phyloP scores from a whole-genome alignment of 345 rosid species.

The Aegle marmelos region DNA sequence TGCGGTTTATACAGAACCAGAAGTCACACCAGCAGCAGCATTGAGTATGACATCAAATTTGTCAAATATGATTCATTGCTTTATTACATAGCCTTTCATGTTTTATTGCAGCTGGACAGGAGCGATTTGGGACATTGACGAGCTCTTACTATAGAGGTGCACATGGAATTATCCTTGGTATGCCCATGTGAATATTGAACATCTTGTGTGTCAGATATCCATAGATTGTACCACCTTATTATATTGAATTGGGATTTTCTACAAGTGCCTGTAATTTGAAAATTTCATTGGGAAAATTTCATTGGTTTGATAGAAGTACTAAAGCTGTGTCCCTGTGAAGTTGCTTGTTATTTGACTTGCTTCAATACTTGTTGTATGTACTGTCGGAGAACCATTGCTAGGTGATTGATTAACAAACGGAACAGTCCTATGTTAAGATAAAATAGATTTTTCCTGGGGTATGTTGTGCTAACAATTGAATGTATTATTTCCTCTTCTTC shows the following conservation, averaged over 20 bases:
- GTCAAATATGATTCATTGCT: neutral
- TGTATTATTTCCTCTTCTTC: neutral
- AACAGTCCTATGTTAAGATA: neutral
- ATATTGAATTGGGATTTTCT: neutral
- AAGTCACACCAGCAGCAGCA: neutral
- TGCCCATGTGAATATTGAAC: conserved; percentile 1
- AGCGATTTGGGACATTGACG: conserved; percentile 76
- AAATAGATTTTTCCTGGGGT: neutral
- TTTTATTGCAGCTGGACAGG: conserved; percentile 85
- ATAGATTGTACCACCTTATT: neutral
- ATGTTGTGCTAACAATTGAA: neutral
- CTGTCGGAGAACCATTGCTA: neutral
- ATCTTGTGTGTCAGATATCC: neutral
- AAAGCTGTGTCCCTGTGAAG: neutral
- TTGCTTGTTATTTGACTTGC: neutral
- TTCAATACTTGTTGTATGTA: neutral
- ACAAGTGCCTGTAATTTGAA: neutral
- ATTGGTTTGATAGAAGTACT: neutral
- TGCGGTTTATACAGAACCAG: neutral
- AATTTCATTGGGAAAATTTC: neutral
- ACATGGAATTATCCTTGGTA: conserved; percentile 94
- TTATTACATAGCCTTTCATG: neutral
- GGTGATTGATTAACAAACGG: neutral
- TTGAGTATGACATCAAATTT: neutral
- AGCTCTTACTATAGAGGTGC: conserved; percentile 95